Evolutionary conservation across 257 asterid species (phyloP).

Genomic region (Forsythia suspensa): DNA sequence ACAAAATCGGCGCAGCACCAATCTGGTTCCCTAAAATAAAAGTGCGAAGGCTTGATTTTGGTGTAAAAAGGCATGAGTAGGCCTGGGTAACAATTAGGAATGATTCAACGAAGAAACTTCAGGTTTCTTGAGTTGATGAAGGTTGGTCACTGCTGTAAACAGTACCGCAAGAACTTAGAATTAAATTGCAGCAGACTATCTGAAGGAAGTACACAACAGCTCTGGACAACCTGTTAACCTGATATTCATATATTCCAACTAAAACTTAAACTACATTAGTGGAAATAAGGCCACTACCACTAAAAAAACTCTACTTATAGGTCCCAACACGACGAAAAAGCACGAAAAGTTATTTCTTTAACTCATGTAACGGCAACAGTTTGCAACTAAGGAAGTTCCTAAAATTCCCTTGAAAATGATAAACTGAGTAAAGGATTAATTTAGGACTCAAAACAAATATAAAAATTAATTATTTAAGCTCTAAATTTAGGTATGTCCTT

Average conservation of each 20-base stretch:
- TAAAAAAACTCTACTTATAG: background rate
- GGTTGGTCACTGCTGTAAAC: background rate
- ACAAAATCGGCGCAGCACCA: background rate
- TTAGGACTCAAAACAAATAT: background rate
- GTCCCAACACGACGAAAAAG: background rate
- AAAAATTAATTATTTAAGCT: background rate
- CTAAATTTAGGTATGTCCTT: background rate
- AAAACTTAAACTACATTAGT: background rate
- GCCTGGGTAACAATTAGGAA: background rate
- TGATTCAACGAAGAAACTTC: background rate
- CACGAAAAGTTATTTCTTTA: background rate
- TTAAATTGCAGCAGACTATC: background rate
- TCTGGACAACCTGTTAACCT: background rate
- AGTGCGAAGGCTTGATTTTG: background rate
- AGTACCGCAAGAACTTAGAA: background rate
- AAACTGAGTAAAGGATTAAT: background rate
- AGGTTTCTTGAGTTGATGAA: background rate
- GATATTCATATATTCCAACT: background rate
- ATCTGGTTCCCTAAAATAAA: background rate
- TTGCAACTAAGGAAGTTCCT: background rate
- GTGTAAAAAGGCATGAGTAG: background rate
- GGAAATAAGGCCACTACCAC: background rate
- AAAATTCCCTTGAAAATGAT: background rate
- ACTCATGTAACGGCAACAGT: background rate
- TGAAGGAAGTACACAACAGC: background rate